A percentile compares a stretch with the other conserved stretches of the same genome.
Evolutionary conservation across 139 green algal genomes (phyloP).

Genomic region (Volvox africanus): DNA sequence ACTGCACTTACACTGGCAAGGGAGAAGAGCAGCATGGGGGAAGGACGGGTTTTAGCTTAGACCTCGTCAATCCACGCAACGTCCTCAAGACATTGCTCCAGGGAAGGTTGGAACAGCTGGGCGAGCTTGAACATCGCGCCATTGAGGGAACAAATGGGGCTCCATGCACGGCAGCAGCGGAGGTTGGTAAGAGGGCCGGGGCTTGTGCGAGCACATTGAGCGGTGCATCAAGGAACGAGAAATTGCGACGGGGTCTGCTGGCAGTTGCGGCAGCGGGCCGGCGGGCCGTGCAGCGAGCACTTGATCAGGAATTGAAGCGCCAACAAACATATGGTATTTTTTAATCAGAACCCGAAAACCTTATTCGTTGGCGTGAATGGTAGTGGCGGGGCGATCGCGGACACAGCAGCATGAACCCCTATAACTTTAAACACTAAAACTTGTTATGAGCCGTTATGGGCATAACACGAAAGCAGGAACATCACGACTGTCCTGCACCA

Average conservation of each 20-base stretch:
- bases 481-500: too few species aligned
- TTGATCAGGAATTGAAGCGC: slow-evolving; percentile 3
- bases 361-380: too few species aligned
- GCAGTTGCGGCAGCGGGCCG: slow-evolving; percentile 1
- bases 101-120: not conserved
- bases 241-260: not conserved
- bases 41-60: not conserved
- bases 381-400: too few species aligned
- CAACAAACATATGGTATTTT: not conserved
- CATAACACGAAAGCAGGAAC: too few species aligned
- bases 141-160: not conserved
- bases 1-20: not conserved
- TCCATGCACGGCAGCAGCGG: not conserved
- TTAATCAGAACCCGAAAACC: too few species aligned
- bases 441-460: too few species aligned
- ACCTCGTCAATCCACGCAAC: too few species aligned
- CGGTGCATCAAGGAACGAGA: not conserved
- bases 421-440: too few species aligned
- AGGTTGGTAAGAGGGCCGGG: not conserved
- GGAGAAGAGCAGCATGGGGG: not conserved
- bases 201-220: not conserved
- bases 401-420: too few species aligned
- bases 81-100: not conserved
- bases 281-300: slow-evolving; percentile 7
- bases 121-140: not conserved